Percentiles rank a stretch among this genome's conserved stretches.
These are phyloP conservation scores for Salix koriyanagi DNA, from an alignment of 345 rosid genomes.

Conservation along the genomic window DNA sequence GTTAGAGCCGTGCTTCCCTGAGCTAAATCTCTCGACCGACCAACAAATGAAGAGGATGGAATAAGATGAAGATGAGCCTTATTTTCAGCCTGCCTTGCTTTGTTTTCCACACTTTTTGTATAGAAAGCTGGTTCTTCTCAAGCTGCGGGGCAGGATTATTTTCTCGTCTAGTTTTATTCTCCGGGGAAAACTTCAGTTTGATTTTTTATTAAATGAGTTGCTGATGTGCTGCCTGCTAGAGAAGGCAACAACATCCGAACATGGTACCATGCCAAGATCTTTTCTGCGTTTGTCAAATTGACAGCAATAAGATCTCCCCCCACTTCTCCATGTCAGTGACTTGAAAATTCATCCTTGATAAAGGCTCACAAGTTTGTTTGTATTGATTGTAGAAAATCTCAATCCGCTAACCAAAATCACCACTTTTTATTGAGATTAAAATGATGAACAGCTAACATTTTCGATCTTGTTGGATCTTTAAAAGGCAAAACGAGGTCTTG, in stretches of 20 bases:
- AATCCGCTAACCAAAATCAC: no score
- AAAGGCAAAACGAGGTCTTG: constrained; percentile 20
- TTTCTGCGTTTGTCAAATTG: neutral
- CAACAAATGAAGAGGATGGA: neutral
- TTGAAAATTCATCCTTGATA: neutral
- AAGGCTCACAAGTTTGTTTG: neutral
- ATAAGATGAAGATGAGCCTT: constrained; percentile 18
- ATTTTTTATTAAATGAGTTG: neutral
- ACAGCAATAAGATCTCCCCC: neutral
- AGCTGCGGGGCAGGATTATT: constrained; percentile 12
- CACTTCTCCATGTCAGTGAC: neutral
- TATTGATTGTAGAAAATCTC: no score
- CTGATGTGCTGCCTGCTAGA: neutral
- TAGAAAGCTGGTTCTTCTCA: constrained; percentile 14
- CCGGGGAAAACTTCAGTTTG: neutral
- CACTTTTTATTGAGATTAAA: no score
- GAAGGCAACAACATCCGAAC: neutral
- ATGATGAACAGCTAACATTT: no score
- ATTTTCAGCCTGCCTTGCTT: neutral
- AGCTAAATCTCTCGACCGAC: neutral
- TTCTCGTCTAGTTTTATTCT: neutral
- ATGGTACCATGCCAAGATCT: neutral
- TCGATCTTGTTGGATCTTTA: neutral
- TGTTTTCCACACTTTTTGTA: constrained; percentile 14
- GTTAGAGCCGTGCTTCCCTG: constrained; percentile 65